Conservation (phyloP, 2,329 filamentous ascomycete genomes). For the Aspergillus carbonarius region DNA sequence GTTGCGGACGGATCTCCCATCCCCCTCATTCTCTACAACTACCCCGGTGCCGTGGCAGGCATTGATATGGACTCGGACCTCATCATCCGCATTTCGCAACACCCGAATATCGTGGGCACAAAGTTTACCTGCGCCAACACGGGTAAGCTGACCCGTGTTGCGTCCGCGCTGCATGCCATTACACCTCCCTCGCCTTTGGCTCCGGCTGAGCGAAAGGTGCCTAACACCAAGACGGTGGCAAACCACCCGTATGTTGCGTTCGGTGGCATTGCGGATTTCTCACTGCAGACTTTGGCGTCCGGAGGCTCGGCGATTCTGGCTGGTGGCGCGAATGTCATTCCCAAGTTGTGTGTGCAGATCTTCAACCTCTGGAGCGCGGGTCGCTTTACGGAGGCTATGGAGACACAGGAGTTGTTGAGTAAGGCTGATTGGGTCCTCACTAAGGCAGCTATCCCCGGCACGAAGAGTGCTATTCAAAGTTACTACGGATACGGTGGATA, state of each 20-base stretch:
- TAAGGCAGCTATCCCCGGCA: slow-evolving; percentile 79
- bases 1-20: slow-evolving; percentile 75
- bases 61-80: slow-evolving; percentile 90
- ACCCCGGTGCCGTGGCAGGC: slow-evolving; percentile 80
- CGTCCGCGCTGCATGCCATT: slow-evolving; percentile 68
- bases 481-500: slow-evolving; percentile 83
- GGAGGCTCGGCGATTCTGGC: slow-evolving; percentile 84
- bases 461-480: slow-evolving; percentile 78
- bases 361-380: slow-evolving; percentile 77
- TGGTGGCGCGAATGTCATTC: slow-evolving; percentile 82
- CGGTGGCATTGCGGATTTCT: slow-evolving; percentile 85
- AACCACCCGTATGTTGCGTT: slow-evolving; percentile 72
- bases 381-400: slow-evolving; percentile 72
- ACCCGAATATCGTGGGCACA: slow-evolving; percentile 81
- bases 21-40: slow-evolving; percentile 86
- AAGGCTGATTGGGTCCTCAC: slow-evolving; percentile 82
- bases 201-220: slow-evolving; percentile 21
- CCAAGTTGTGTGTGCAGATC: slow-evolving; percentile 76
- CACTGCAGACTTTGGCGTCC: slow-evolving; percentile 74
- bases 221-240: slow-evolving; percentile 29
- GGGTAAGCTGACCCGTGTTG: slow-evolving; percentile 82
- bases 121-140: slow-evolving; percentile 94
- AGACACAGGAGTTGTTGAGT: slow-evolving; percentile 72
- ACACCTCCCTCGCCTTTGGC: slow-evolving; percentile 53
- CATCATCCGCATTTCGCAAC: slow-evolving; percentile 73